These are phyloP conservation scores for Coniochaeta prunicola DNA, from an alignment of 2,329 filamentous ascomycete species.

Conservation along the genomic window DNA sequence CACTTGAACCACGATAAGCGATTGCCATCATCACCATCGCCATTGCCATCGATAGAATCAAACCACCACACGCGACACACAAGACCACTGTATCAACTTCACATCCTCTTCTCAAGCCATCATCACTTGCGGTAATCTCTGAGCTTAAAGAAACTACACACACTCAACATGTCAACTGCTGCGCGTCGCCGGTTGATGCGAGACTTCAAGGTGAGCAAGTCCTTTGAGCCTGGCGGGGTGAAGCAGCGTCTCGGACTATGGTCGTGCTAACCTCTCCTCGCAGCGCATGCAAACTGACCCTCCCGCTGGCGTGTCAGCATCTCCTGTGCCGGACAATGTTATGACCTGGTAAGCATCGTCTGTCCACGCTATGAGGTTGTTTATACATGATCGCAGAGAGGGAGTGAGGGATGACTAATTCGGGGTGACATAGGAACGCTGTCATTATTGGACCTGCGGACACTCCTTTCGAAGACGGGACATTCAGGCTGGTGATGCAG, in stretches of 20 bases:
- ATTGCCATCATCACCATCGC: not conserved
- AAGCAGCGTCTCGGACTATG: not conserved
- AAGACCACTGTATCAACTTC: not conserved
- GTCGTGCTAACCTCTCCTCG: slow-evolving; percentile 2
- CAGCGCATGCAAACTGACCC: slow-evolving; percentile 99
- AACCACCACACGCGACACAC: not conserved
- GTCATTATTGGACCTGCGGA: slow-evolving; percentile 97
- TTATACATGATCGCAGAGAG: not conserved
- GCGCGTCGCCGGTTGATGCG: slow-evolving; percentile 96
- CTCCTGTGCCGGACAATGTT: slow-evolving; percentile 90
- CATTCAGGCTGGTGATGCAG: slow-evolving; percentile 96
- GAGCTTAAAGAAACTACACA: not conserved
- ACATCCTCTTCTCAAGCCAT: not conserved
- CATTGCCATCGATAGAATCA: not conserved
- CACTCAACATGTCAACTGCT: slow-evolving; percentile 65
- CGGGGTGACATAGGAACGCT: slow-evolving; percentile 64
- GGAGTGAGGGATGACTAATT: not conserved
- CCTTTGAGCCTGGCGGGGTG: not conserved
- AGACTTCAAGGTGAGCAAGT: slow-evolving; percentile 78
- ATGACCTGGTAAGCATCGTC: slow-evolving; percentile 76
- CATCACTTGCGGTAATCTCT: not conserved
- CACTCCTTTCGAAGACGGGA: slow-evolving; percentile 96
- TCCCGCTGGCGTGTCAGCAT: slow-evolving; percentile 92
- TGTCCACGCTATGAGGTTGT: not conserved
- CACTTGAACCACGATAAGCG: not conserved